Base-by-base conservation (phyloP, 192 early-diverging fungal genomes). In the Funneliformis mosseae region DNA sequence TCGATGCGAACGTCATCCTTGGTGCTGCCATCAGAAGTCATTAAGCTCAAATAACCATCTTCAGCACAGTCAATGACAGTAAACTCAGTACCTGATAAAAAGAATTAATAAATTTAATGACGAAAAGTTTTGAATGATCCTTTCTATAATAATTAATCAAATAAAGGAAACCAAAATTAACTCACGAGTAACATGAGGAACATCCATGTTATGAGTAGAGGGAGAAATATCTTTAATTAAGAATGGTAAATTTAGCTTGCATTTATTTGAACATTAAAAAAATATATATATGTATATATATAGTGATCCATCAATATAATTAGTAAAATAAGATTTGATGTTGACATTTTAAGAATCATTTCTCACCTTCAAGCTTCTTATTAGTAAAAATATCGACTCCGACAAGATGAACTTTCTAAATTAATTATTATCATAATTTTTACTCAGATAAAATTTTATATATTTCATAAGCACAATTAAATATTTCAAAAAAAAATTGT, bases 141-240 rank as follows among this genome's bases (percentile, higher is more conserved):
- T 43, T 39, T 38, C 45, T 8, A 46, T 10, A 2, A 21, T 9
- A 25, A 76, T 3, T 23, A 27, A 79, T 33, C 14, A 66, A 5
- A 75, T 7, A 59, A 50, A 38, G 27, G 6, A 39, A 38, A n/a
- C n/a, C n/a, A n/a, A n/a, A n/a, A 33, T 33, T 33, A 33, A 3
- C 71, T 82, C 88, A 89, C 96, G 95, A 82, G 68, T 84, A 83
- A 99, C 93, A 87, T 97, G 91, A 85, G 98, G 98, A 59, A 99
- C 98, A 83, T 99, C 95, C 95, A 99, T 97, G 92, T 99, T 99
- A 93, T 99, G 98, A 87, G 98, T 99, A 86, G 98, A 99, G 82
- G 98, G 98, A 83, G 97, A 99, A 83, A 99, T 87, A 88, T 99
- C 98, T 79, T 33, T 33, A 33, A 33, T 33, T 33, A 33, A 33